Evolutionary conservation across 352 stramenopile species (phyloP).

Genomic region (Halophytophthora polymorphica): DNA sequence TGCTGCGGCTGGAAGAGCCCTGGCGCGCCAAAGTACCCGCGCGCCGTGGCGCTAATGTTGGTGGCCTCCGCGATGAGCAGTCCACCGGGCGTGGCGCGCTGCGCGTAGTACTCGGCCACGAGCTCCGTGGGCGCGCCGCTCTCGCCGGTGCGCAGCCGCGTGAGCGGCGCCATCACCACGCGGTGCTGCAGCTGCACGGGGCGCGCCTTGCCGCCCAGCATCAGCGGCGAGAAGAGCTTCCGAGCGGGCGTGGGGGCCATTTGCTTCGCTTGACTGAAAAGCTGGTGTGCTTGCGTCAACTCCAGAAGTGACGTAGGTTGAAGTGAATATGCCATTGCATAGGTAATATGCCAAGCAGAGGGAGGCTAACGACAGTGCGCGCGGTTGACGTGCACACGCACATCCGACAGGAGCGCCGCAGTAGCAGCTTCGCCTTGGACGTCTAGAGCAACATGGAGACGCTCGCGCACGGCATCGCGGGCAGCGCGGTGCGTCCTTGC

Average conservation of each 20-base stretch:
- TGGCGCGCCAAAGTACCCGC: slow-evolving; percentile 25
- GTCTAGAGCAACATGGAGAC: slow-evolving; percentile 62
- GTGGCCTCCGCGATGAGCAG: slow-evolving; percentile 50
- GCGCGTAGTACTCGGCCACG: slow-evolving; percentile 35
- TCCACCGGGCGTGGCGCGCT: slow-evolving; percentile 31
- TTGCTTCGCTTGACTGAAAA: neutral
- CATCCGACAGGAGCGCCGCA: too few species aligned
- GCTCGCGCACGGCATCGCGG: slow-evolving; percentile 59
- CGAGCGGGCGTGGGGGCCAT: slow-evolving; percentile 10
- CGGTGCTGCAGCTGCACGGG: slow-evolving; percentile 34
- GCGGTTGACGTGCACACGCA: too few species aligned
- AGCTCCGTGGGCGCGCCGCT: slow-evolving; percentile 21
- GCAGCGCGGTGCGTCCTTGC: slow-evolving; percentile 40
- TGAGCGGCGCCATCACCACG: slow-evolving; percentile 46
- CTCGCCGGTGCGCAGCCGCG: slow-evolving; percentile 20
- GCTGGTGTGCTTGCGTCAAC: slow-evolving; percentile 4
- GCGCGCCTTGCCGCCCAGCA: slow-evolving; percentile 17
- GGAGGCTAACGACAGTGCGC: too few species aligned
- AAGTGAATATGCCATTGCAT: too few species aligned
- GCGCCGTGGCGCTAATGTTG: slow-evolving; percentile 24
- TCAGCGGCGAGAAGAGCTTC: slow-evolving; percentile 29
- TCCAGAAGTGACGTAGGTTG: too few species aligned
- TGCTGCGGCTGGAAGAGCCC: slow-evolving; percentile 46
- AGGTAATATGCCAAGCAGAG: too few species aligned
- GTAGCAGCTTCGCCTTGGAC: too few species aligned